Evolutionary conservation across 495 filamentous ascomycete species (phyloP).

Genomic region (Penicillium bialowiezense): DNA sequence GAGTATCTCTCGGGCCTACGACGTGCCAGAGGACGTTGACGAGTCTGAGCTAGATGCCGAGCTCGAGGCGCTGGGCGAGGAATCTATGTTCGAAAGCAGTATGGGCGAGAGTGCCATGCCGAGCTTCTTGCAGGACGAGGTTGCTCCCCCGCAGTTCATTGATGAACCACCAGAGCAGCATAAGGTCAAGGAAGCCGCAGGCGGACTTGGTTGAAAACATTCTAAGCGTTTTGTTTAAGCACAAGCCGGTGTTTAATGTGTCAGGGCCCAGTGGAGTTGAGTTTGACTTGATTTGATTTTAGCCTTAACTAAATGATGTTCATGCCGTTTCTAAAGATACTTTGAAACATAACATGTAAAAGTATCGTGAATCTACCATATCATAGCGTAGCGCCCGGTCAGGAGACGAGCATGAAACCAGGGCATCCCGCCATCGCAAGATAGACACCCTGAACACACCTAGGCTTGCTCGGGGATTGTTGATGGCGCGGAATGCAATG

Average conservation of each 20-base stretch:
- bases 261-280: constrained; percentile 18
- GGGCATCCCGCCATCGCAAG: too few species aligned
- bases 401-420: too few species aligned
- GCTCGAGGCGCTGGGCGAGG: constrained; percentile 88
- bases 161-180: constrained; percentile 69
- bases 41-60: constrained; percentile 97
- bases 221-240: constrained; percentile 1
- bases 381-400: background rate
- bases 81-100: constrained; percentile 70
- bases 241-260: constrained; percentile 3
- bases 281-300: constrained; percentile 1
- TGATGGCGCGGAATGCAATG: background rate
- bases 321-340: background rate
- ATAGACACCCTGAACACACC: too few species aligned
- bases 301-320: background rate
- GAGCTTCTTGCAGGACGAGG: constrained; percentile 84
- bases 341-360: too few species aligned
- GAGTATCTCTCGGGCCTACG: constrained; percentile 88
- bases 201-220: constrained; percentile 33
- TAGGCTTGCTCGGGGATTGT: too few species aligned
- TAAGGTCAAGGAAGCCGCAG: constrained; percentile 73
- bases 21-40: constrained; percentile 96
- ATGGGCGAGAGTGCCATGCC: constrained; percentile 66
- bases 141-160: constrained; percentile 78
- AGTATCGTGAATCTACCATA: background rate